Conservation (phyloP, 2,329 filamentous ascomycete species). For the Venturia effusa region DNA sequence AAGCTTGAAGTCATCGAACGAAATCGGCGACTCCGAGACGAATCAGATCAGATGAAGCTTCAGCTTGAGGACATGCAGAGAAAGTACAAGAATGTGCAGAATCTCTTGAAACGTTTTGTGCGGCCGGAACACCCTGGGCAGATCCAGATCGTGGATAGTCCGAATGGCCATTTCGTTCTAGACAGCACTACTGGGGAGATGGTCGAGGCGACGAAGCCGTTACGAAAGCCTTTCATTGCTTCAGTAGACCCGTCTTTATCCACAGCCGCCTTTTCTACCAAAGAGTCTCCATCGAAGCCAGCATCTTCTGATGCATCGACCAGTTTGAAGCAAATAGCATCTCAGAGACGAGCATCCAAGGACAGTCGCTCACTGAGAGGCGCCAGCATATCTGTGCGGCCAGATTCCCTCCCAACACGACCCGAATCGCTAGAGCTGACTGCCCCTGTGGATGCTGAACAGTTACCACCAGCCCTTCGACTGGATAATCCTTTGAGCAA, state of each 20-base stretch:
- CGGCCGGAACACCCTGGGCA: constrained; percentile 9
- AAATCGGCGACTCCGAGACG: constrained; percentile 8
- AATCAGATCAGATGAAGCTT: constrained; percentile 7
- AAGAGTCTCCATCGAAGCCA: constrained; percentile 4
- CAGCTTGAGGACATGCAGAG: constrained; percentile 10
- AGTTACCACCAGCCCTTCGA: constrained; percentile 10
- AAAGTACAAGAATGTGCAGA: constrained; percentile 9
- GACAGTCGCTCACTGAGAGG: background rate
- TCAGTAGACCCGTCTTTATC: background rate
- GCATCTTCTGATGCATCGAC: background rate
- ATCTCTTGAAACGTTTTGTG: constrained; percentile 9
- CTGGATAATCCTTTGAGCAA: background rate
- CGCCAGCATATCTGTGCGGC: constrained; percentile 6
- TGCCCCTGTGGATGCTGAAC: constrained; percentile 2
- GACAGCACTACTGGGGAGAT: constrained; percentile 10
- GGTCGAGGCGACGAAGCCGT: constrained; percentile 6
- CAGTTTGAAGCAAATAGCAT: constrained; percentile 4
- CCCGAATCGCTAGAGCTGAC: constrained; percentile 10
- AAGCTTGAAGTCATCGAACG: constrained; percentile 10
- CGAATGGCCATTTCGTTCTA: constrained; percentile 10
- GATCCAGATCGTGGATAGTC: constrained; percentile 12
- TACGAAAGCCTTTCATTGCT: background rate
- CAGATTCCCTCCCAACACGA: background rate
- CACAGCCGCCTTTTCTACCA: background rate
- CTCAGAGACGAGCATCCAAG: constrained; percentile 3